Base-by-base conservation (phyloP, 371 early-diverging fungal species). In the Saksenaea oblongispora region DNA sequence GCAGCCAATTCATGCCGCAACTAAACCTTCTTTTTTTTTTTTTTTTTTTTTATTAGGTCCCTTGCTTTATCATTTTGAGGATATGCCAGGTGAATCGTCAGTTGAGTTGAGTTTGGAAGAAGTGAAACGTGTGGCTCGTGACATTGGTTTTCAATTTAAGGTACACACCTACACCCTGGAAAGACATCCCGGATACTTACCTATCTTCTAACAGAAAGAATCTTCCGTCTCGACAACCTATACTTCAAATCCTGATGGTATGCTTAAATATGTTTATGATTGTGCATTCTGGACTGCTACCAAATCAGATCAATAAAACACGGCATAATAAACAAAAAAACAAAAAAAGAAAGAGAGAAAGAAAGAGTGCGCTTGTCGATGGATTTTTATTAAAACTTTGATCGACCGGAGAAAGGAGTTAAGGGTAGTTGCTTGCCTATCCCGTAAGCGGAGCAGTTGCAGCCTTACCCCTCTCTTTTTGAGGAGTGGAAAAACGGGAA, bases 31-130 rank as follows among this genome's bases (percentile, higher is more conserved):
- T 31, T 13, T 28, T 27, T 37, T 31, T 39, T 26, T 36, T 24
- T 58, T 4, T 15, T 28, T n/a, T 41, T 34, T 39, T 26, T 36
- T 34, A 53, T 4, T 57, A 84, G 96, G 98, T 4, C 97, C 98
- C 2, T 78, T 97, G 58, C 81, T 96, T 9, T 97, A 95, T 83
- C 96, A 97, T 69, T 95, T 91, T 75, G 96, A 96, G 70, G 93
- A 93, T 55, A 84, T 86, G 53, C 81, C 80, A 5, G 85, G 83
- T 53, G 92, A 94, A 65, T 73, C 84, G 18, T 92, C 94, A 4
- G 82, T 98, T 26, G 98, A 98, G 70, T 73, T 96, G 27, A 91
- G 88, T 51, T 79, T 94, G 53, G 92, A 95, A 34, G 94, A 96
- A 68, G 84, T 97, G 28, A 77, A 89, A 54, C 69, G 79, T 4